Base-by-base conservation (phyloP, 83 land plant genomes). In the Diphasiastrum complanatum region DNA sequence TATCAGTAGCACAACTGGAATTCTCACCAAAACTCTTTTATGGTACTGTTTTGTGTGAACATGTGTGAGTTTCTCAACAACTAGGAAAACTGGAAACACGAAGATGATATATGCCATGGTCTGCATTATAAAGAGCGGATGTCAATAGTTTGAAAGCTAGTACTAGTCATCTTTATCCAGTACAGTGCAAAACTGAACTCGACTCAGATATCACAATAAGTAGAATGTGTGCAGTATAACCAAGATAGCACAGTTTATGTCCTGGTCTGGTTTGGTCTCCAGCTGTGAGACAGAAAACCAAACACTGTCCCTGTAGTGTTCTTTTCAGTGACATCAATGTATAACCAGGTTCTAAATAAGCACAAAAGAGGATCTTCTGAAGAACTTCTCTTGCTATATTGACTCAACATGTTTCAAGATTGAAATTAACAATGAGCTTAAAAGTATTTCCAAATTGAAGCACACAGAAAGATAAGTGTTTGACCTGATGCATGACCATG, bases 401-500 rank as follows among this genome's bases (percentile, higher is more conserved):
- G n/a, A n/a, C n/a, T n/a, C n/a, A n/a, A n/a, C n/a, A n/a, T n/a
- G n/a, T n/a, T n/a, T n/a, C n/a, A n/a, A n/a, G n/a, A n/a, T n/a
- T n/a, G n/a, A n/a, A n/a, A n/a, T n/a, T n/a, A n/a, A n/a, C n/a
- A n/a, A n/a, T n/a, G n/a, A n/a, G n/a, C n/a, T n/a, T n/a, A n/a
- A n/a, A n/a, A n/a, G n/a, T n/a, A n/a, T n/a, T n/a, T n/a, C n/a
- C n/a, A n/a, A n/a, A n/a, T n/a, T n/a, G n/a, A n/a, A n/a, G n/a
- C n/a, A n/a, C n/a, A n/a, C n/a, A n/a, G n/a, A n/a, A n/a, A n/a
- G n/a, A n/a, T n/a, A n/a, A n/a, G n/a, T n/a, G n/a, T n/a, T n/a
- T n/a, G n/a, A 73, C 76, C 72, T 73, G 76, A 43, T 73, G 76
- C n/a, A 66, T 20, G 1, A 67, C 67, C 72, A 71, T 71, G 32